Conservation (phyloP, 768 basidiomycete species). For the Phaeotremella fagi region DNA sequence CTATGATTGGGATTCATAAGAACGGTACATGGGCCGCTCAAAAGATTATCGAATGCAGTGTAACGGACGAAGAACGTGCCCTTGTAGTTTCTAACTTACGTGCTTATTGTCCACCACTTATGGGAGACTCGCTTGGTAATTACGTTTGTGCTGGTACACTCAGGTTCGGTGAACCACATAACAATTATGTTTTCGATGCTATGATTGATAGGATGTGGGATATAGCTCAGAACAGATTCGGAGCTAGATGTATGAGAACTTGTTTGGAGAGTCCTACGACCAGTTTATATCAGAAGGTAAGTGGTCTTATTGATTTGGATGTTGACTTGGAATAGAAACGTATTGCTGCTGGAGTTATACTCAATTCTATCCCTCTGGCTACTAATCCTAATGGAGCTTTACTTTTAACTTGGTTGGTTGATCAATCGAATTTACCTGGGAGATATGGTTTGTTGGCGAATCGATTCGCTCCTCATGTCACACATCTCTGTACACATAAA, state of each 20-base stretch:
- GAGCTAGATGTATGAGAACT: conserved; percentile 94
- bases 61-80: conserved; percentile 75
- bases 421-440: conserved; percentile 90
- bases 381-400: conserved; percentile 97
- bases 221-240: conserved; percentile 94
- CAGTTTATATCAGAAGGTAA: conserved; percentile 71
- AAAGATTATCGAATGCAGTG: conserved; percentile 95
- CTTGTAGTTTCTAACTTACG: conserved; percentile 80
- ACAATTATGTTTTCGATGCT: conserved; percentile 95
- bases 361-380: conserved; percentile 95
- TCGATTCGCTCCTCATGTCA: conserved; percentile 92
- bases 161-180: conserved; percentile 80
- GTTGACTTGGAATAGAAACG: conserved; percentile 57
- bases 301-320: conserved; percentile 3
- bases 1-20: conserved; percentile 98
- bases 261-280: conserved; percentile 89
- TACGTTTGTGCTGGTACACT: conserved; percentile 58
- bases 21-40: conserved; percentile 99
- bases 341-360: conserved; percentile 84
- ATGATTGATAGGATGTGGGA: conserved; percentile 98
- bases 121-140: conserved; percentile 66
- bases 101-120: conserved; percentile 85
- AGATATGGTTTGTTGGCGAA: conserved; percentile 90
- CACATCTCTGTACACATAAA: conserved; percentile 96
- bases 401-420: conserved; percentile 91